Percentiles rank a stretch among this genome's conserved stretches.
Conservation (phyloP, 2,329 filamentous ascomycete species). For the Aspergillus nomiae region DNA sequence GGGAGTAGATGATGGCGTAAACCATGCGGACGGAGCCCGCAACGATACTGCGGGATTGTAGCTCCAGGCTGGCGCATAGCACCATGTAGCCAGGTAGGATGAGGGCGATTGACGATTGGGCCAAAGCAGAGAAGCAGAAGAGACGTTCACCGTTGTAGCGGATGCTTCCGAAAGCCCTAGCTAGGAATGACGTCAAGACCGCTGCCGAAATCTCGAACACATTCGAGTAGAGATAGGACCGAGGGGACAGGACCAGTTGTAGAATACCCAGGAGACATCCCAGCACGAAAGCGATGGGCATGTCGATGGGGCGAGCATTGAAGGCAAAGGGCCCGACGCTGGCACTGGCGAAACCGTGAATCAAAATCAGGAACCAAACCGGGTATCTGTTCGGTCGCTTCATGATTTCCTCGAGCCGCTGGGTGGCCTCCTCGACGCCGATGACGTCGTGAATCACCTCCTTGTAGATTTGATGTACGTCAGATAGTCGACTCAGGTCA, state of each 20-base stretch:
- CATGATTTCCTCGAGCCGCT: constrained; percentile 58
- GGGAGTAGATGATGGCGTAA: constrained; percentile 73
- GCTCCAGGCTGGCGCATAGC: constrained; percentile 63
- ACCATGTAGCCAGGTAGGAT: constrained; percentile 72
- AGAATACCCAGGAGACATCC: constrained; percentile 74
- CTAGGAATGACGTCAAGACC: constrained; percentile 69
- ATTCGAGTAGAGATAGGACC: constrained; percentile 68
- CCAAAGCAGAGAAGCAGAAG: constrained; percentile 73
- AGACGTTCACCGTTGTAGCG: constrained; percentile 48
- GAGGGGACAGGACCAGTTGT: constrained; percentile 74
- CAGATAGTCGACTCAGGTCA: constrained; percentile 48
- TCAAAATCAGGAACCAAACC: constrained; percentile 59
- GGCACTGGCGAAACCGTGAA: constrained; percentile 76
- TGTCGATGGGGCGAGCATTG: constrained; percentile 73
- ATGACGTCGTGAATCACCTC: constrained; percentile 53
- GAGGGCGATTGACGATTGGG: constrained; percentile 72
- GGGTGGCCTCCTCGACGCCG: constrained; percentile 50
- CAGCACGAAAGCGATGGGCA: constrained; percentile 76
- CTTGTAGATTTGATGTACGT: constrained; percentile 53
- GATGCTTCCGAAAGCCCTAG: constrained; percentile 70
- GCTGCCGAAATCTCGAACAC: constrained; percentile 68
- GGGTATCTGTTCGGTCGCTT: constrained; percentile 58
- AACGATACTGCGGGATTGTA: constrained; percentile 70
- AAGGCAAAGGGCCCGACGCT: constrained; percentile 82
- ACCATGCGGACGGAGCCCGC: constrained; percentile 76